Evolutionary conservation across 371 early-diverging fungal genomes (phyloP).

Genomic region (Mortierella sp.): DNA sequence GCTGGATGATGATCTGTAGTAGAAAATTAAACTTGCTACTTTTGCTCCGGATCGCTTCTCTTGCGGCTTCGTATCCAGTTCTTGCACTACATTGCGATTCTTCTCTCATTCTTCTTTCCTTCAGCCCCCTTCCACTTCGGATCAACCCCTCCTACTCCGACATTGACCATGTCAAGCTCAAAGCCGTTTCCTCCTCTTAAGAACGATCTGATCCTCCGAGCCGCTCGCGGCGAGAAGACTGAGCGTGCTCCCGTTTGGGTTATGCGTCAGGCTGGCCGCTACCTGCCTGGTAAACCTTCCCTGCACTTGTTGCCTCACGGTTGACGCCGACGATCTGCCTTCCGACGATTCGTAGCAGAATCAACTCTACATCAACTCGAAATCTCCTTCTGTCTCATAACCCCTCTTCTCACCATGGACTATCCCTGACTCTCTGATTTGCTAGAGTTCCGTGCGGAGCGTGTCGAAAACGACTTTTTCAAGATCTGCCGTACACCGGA

Average conservation of each 20-base stretch:
- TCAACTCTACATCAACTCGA: too few relatives aligned
- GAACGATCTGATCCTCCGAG: constrained; percentile 92
- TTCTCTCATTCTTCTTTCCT: background rate
- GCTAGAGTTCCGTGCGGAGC: constrained; percentile 88
- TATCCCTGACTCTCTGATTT: background rate
- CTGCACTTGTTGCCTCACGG: background rate
- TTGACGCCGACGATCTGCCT: background rate
- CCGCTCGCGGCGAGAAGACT: constrained; percentile 85
- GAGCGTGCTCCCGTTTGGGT: constrained; percentile 97
- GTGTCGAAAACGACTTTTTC: constrained; percentile 92
- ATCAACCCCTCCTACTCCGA: background rate
- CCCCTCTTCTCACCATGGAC: too few relatives aligned
- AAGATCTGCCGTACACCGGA: constrained; percentile 93
- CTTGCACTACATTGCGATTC: too few relatives aligned
- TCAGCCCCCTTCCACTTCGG: background rate
- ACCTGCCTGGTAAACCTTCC: constrained; percentile 84
- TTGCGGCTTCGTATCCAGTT: too few relatives aligned
- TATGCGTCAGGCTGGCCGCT: constrained; percentile 98
- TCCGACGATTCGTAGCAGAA: too few relatives aligned
- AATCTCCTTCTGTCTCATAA: too few relatives aligned
- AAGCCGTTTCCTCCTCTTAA: constrained; percentile 82
- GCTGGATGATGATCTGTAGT: constrained; percentile 21
- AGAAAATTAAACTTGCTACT: background rate
- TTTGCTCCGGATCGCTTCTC: background rate
- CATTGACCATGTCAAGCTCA: constrained; percentile 18